Conservation (phyloP, 306 rosid species). For the Quercus mongolica region DNA sequence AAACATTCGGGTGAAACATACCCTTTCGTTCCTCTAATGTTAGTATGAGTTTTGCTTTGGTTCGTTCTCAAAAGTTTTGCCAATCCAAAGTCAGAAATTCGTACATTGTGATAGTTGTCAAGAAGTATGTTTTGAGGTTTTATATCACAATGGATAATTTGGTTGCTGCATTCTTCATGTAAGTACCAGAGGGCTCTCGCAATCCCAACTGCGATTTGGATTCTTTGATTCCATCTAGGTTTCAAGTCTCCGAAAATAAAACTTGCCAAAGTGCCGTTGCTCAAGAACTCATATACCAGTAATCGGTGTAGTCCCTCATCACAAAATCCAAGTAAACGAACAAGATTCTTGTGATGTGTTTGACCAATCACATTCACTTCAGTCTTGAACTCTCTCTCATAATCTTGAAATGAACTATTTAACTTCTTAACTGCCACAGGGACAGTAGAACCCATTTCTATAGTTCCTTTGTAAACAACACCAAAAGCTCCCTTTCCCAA, state of each 20-base stretch:
- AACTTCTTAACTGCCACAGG: too few species aligned
- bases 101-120: conserved; percentile 3
- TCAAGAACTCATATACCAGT: conserved; percentile 21
- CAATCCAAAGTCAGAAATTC: conserved; percentile 28
- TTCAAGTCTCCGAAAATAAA: conserved; percentile 13
- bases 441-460: too few species aligned
- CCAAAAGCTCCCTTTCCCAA: too few species aligned
- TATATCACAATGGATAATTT: conserved; percentile 26
- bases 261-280: conserved; percentile 25
- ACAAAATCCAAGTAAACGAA: too few species aligned
- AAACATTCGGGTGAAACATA: conserved; percentile 30
- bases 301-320: not conserved
- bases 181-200: conserved; percentile 26
- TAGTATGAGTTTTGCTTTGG: not conserved
- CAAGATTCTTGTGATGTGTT: too few species aligned
- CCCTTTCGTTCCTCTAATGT: conserved; percentile 18
- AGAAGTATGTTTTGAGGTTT: conserved; percentile 37
- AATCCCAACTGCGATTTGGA: conserved; percentile 20
- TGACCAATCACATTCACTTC: too few species aligned
- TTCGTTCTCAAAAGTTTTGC: conserved; percentile 19
- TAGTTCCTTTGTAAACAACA: too few species aligned
- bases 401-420: too few species aligned
- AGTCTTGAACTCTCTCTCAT: too few species aligned
- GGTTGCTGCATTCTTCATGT: conserved; percentile 25
- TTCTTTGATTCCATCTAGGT: conserved; percentile 12